phyloP scores from a whole-genome alignment of 164 flowering plant genomes.

The Stephania yunnanensis region DNA sequence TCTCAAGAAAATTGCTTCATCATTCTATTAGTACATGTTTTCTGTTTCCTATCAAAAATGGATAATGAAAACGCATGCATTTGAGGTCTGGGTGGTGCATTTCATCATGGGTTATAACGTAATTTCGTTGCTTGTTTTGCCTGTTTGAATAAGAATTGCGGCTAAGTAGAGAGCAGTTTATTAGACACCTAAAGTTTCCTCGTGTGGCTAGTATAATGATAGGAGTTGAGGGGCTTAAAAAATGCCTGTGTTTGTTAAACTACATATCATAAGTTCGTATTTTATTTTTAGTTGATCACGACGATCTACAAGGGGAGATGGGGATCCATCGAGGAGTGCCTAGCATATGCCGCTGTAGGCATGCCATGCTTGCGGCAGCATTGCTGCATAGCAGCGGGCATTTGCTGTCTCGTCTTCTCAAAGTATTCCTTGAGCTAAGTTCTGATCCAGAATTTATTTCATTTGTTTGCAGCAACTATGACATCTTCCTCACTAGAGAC shows the following conservation, averaged over 20 bases:
- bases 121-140: neutral
- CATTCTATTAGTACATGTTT: neutral
- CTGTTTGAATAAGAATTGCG: neutral
- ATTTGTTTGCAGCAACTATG: slow-evolving; percentile 73
- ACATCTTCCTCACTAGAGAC: slow-evolving; percentile 85
- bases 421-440: neutral
- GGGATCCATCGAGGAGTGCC: neutral
- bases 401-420: neutral
- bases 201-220: too few species aligned
- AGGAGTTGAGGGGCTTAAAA: neutral
- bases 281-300: neutral
- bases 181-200: neutral
- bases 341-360: neutral
- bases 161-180: neutral
- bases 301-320: neutral
- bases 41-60: neutral
- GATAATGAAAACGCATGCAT: too few species aligned
- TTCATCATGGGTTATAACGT: too few species aligned
- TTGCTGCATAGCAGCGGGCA: neutral
- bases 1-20: neutral
- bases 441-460: neutral
- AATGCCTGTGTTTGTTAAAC: neutral
- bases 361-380: neutral
- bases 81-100: too few species aligned
- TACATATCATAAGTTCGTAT: neutral